Base-by-base conservation (phyloP, 257 asterid genomes). In the Cynanchum wilfordii region DNA sequence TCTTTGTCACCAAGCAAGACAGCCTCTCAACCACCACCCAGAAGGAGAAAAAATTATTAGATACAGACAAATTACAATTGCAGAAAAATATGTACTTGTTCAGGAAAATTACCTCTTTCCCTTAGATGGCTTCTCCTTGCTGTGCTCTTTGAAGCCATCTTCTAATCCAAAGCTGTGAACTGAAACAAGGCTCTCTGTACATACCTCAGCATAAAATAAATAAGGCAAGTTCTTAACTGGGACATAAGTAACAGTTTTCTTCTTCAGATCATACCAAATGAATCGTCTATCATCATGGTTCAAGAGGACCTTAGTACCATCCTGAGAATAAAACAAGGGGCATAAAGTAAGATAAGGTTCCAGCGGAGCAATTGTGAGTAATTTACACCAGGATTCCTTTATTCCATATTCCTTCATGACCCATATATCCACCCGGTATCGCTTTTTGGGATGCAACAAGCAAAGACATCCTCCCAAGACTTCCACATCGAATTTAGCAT, bases 101-200 rank as follows among this genome's bases (percentile, higher is more conserved):
- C 64, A 19, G 27, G 27, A 7, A 55, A 9, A 2, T 54, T 63
- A 76, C 75, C 75, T 65, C 72, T 51, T 76, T 27, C 51, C 68
- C 58, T 36, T 40, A 7, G 20, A 56, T 11, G 52, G 33, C 66
- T 72, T 77, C 62, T 66, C 40, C 7, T 49, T 45, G 44, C 74
- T 69, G 10, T 1, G 79, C 70, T 80, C 80, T 84, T 86, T 77
- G 16, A 56, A 69, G 40, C 16, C 75, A 73, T 20, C 72, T 11
- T 49, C 60, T 10, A 29, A 57, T 33, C 1, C 58, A 4, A 78
- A 68, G 70, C 75, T 79, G 60, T 74, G 78, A 73, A 75, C 76
- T 29, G 76, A 74, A 64, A 87, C 63, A 75, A 89, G 93, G 79
- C 83, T 86, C 76, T 76, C 84, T 27, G 85, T 79, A 72, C 84